Conservation (phyloP, 345 rosid genomes). For the Eucalyptus microcorys region DNA sequence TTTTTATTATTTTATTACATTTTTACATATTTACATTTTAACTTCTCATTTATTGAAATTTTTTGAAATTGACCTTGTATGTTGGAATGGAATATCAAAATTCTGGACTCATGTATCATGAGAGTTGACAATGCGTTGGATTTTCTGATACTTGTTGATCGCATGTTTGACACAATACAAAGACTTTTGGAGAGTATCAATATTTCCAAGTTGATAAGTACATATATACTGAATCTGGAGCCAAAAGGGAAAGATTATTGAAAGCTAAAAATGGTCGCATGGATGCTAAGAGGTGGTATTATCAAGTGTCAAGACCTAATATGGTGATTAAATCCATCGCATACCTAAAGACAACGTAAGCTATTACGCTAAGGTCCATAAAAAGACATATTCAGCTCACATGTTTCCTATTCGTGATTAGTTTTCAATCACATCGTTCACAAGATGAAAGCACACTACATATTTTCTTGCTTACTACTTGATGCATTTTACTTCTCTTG, state of each 20-base stretch:
- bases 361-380: background rate
- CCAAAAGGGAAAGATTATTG: background rate
- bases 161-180: fast-evolving
- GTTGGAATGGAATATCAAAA: fast-evolving
- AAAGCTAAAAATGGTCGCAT: background rate
- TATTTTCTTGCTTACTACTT: background rate
- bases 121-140: fast-evolving
- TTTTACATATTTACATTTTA: no score
- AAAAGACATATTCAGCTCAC: background rate
- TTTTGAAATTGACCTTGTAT: fast-evolving
- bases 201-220: fast-evolving
- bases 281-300: background rate
- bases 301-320: background rate
- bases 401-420: background rate
- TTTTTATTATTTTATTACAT: no score
- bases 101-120: fast-evolving
- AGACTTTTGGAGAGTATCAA: fast-evolving
- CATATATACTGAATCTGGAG: background rate
- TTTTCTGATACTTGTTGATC: no score
- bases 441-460: background rate
- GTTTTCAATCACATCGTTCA: background rate
- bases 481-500: background rate
- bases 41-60: fast-evolving
- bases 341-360: background rate
- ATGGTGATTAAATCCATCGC: background rate